Evolutionary conservation across 2,329 filamentous ascomycete genomes (phyloP), one percentile per base, ranked within the genome.

Genomic region (Achaetomium macrosporum): DNA sequence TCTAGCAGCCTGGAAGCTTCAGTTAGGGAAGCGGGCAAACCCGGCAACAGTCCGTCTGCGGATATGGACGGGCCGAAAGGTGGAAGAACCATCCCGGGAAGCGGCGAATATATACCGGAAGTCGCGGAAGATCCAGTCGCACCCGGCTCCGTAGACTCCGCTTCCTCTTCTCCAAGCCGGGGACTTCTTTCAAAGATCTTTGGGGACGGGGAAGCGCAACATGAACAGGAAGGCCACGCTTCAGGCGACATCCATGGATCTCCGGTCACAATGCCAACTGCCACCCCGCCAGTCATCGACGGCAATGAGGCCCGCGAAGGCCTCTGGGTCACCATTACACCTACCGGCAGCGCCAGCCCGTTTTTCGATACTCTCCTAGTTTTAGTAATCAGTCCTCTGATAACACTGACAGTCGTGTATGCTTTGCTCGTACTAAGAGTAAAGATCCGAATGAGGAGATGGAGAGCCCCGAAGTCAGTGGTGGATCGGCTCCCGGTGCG

Each of bases 281-380:
- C 17, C 51, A 62, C 40, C 60, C 67, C 50, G n/a, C 46, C 45
- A 13, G 42, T 35, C 10, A 35, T 54, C 2, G 57, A 48, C 9
- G 55, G 56, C 16, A 29, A 47, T 17, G 48, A 44, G 20, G 46
- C 42, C 52, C 84, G 84, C 58, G 84, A 93, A 62, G 92, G 90
- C 2, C 79, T 99, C 5, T 97, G 90, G 90, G 90, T 99, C n/a
- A 96, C 93, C 8, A 82, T 99, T 51, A 93, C 90, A 1, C 93
- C 91, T 1, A 91, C 90, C 0, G 92, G 83, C 69, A 92, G 90
- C 58, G 87, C 87, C 5, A 95, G 87, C 61, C 91, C 93, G 0
- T 96, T 99, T 73, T 91, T 97, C 61, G 93, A 99, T 66, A 97
- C 92, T 0, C 78, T 99, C 2, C 76, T 97, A n/a, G 90, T 99